phyloP scores from a whole-genome alignment of 2,329 filamentous ascomycete genomes.

The Incumbomyces lentus region DNA sequence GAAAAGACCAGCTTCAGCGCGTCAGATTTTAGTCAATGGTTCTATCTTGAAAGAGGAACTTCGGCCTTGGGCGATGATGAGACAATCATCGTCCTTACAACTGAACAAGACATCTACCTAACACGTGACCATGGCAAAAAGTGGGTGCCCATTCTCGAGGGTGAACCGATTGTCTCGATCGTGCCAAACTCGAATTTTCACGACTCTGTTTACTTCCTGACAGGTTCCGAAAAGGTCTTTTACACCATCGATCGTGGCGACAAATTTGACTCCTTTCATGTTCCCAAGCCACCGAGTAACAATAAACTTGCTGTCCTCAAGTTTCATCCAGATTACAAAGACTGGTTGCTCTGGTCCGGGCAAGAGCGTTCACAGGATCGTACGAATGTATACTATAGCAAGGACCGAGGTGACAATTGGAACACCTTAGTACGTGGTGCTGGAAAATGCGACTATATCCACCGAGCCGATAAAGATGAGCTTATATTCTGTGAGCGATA shows the following conservation, averaged over 20 bases:
- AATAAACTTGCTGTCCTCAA: conserved; percentile 45
- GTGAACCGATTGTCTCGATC: conserved; percentile 59
- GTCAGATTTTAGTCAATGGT: conserved; percentile 44
- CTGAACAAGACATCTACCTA: conserved; percentile 55
- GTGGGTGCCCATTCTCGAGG: conserved; percentile 63
- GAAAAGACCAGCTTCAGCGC: conserved; percentile 55
- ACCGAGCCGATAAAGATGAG: conserved; percentile 50
- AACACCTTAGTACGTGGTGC: conserved; percentile 62
- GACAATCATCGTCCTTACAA: conserved; percentile 54
- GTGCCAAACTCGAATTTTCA: conserved; percentile 71
- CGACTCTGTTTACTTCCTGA: conserved; percentile 80
- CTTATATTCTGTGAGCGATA: conserved; percentile 57
- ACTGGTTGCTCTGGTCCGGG: conserved; percentile 90
- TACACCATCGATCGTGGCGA: conserved; percentile 74
- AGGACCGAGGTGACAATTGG: conserved; percentile 73
- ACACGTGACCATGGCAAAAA: conserved; percentile 79
- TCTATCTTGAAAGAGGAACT: conserved; percentile 70
- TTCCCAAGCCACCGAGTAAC: conserved; percentile 50
- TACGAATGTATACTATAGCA: conserved; percentile 63
- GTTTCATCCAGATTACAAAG: conserved; percentile 76
- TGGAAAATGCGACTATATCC: conserved; percentile 77
- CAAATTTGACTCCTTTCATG: conserved; percentile 62
- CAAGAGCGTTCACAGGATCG: conserved; percentile 55
- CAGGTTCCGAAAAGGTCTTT: conserved; percentile 54
- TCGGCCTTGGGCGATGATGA: conserved; percentile 59